Evolutionary conservation across 2,329 filamentous ascomycete genomes (phyloP).

Genomic region (Escovopsis sp.): DNA sequence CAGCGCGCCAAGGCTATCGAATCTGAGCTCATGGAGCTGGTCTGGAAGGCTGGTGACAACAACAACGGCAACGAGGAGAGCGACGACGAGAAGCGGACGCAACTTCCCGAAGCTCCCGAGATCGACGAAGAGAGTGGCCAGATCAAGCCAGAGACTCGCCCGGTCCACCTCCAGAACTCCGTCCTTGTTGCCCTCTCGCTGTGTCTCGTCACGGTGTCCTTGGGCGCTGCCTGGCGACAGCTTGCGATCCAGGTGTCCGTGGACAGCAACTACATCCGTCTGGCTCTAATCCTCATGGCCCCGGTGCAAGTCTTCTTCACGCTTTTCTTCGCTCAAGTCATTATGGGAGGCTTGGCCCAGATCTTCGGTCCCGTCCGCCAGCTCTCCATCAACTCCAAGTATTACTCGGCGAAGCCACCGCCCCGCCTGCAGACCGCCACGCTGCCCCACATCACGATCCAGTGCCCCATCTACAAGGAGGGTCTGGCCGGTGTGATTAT

Average conservation of each 20-base stretch:
- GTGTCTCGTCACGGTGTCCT: slow-evolving; percentile 45
- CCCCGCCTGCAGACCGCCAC: slow-evolving; percentile 38
- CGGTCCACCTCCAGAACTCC: slow-evolving; percentile 55
- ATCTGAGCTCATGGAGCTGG: slow-evolving; percentile 59
- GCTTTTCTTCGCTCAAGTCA: slow-evolving; percentile 66
- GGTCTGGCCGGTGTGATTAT: slow-evolving; percentile 59
- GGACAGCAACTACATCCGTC: slow-evolving; percentile 44
- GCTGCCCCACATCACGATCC: slow-evolving; percentile 64
- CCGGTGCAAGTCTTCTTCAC: slow-evolving; percentile 70
- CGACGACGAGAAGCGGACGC: slow-evolving; percentile 33
- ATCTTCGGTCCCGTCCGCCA: slow-evolving; percentile 62
- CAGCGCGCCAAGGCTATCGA: slow-evolving; percentile 57
- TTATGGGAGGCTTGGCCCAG: slow-evolving; percentile 60
- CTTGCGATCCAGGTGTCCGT: slow-evolving; percentile 53
- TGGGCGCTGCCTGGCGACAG: slow-evolving; percentile 56
- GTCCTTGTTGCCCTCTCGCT: slow-evolving; percentile 53
- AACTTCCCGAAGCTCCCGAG: slow-evolving; percentile 33
- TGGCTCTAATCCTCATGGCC: slow-evolving; percentile 49
- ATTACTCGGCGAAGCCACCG: slow-evolving; percentile 60
- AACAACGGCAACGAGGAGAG: slow-evolving; percentile 38
- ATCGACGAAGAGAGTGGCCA: slow-evolving; percentile 60
- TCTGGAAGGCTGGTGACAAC: slow-evolving; percentile 48
- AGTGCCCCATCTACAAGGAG: slow-evolving; percentile 82
- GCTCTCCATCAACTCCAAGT: slow-evolving; percentile 62
- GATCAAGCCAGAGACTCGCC: slow-evolving; percentile 46